phyloP scores from a whole-genome alignment of 805 yeast genomes.

The Saturnispora sekii region DNA sequence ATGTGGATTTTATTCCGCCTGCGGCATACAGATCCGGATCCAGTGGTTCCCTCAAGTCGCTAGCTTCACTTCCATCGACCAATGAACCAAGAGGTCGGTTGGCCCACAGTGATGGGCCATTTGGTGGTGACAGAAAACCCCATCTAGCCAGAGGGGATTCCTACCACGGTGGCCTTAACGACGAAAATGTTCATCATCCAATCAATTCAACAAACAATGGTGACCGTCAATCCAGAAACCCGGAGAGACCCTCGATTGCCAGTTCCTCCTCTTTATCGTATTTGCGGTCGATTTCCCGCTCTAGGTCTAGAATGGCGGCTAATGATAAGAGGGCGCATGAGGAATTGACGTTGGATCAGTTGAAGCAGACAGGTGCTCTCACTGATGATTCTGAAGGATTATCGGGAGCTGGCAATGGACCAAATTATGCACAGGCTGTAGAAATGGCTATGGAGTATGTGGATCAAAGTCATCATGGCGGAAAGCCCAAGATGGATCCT shows the following conservation, averaged over 20 bases:
- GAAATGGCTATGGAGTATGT: conserved; percentile 34
- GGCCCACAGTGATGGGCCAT: conserved; percentile 17
- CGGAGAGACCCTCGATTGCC: conserved; percentile 21
- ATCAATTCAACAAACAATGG: conserved; percentile 16
- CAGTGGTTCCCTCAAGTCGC: conserved; percentile 15
- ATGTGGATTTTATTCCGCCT: conserved; percentile 32
- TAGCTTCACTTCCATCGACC: conserved; percentile 12
- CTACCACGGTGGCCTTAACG: conserved; percentile 47
- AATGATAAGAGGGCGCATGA: conserved; percentile 28
- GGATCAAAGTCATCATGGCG: conserved; percentile 16
- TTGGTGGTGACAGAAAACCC: conserved; percentile 32
- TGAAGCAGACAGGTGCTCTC: conserved; percentile 50
- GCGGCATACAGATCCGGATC: conserved; percentile 38
- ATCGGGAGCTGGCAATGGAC: conserved; percentile 34
- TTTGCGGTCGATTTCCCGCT: conserved; percentile 56
- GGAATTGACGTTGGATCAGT: conserved; percentile 27
- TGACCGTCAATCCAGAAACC: conserved; percentile 33
- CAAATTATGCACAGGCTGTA: conserved; percentile 41
- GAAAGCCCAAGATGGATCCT: conserved; percentile 15
- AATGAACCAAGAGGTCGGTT: conserved; percentile 19
- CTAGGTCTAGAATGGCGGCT: conserved; percentile 42
- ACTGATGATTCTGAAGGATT: conserved; percentile 32
- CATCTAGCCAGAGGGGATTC: conserved; percentile 75
- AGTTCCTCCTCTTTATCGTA: conserved; percentile 39
- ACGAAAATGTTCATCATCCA: conserved; percentile 19